Conservation (phyloP, 73 alveolate species). For the Effrenium voratum region DNA sequence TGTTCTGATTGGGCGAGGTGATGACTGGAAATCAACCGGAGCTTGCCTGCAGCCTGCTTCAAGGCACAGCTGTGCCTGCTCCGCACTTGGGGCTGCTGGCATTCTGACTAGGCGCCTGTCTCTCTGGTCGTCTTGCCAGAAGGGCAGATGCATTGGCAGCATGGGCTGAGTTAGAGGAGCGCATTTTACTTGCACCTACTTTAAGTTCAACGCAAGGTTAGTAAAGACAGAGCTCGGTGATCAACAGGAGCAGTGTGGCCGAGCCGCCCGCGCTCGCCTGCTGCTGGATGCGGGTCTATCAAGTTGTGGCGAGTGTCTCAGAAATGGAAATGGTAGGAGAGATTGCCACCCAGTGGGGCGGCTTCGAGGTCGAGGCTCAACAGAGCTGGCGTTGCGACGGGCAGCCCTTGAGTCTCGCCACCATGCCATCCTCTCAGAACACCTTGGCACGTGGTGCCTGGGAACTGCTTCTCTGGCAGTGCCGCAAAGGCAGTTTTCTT, state of each 20-base stretch:
- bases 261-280: conserved; percentile 26
- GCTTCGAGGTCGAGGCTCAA: conserved; percentile 22
- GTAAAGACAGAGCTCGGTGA: background rate
- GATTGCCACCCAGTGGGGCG: background rate
- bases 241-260: conserved; percentile 57
- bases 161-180: conserved; percentile 84
- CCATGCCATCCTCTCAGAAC: background rate
- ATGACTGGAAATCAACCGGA: conserved; percentile 1
- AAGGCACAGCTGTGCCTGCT: conserved; percentile 1
- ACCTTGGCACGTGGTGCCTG: background rate
- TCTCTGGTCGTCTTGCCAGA: conserved; percentile 61
- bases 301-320: conserved; percentile 3
- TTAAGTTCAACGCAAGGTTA: background rate
- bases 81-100: background rate
- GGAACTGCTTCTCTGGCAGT: background rate
- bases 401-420: conserved; percentile 52
- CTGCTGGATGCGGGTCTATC: conserved; percentile 32
- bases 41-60: conserved; percentile 46
- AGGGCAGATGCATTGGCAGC: conserved; percentile 78
- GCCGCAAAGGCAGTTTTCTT: background rate
- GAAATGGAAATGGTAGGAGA: background rate
- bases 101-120: conserved; percentile 50
- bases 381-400: conserved; percentile 55
- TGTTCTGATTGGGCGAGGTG: no score
- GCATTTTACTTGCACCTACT: background rate